Percentiles rank a stretch among this genome's conserved stretches.
Conservation (phyloP, 148 eudicot species). For the Camellia sinensis region DNA sequence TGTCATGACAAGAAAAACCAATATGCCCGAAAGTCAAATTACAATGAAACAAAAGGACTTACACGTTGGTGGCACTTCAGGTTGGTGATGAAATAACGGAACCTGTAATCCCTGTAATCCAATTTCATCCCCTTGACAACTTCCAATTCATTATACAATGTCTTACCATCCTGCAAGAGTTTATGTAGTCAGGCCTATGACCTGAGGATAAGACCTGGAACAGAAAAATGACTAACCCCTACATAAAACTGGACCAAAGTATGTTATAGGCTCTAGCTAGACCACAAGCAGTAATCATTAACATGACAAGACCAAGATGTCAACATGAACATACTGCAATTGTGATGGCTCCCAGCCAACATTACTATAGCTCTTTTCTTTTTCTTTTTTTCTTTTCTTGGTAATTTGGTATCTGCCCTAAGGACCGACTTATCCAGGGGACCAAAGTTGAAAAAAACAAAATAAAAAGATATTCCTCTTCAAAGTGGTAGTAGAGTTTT, state of each 20-base stretch:
- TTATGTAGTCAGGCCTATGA: background rate
- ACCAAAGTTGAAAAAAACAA: too few species aligned
- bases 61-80: conserved; percentile 66
- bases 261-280: background rate
- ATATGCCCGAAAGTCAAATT: background rate
- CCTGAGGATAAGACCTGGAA: background rate
- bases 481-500: background rate
- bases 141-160: conserved; percentile 56
- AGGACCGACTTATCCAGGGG: too few species aligned
- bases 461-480: too few species aligned
- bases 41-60: conserved; percentile 4
- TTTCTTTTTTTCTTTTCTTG: too few species aligned
- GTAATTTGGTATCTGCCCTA: too few species aligned
- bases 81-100: conserved; percentile 54
- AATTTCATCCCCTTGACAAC: conserved; percentile 72
- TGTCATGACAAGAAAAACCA: background rate
- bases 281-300: background rate
- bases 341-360: conserved; percentile 55
- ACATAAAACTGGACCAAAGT: background rate
- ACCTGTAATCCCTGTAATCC: conserved; percentile 50
- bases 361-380: background rate
- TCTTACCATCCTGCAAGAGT: conserved; percentile 71
- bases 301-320: background rate
- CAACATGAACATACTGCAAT: conserved; percentile 42
- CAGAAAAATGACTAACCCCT: background rate